A percentile compares a stretch with the other conserved stretches of the same genome.
These are phyloP conservation scores for Termitomyces sp. DNA, from an alignment of 768 basidiomycete genomes.

Conservation along the genomic window DNA sequence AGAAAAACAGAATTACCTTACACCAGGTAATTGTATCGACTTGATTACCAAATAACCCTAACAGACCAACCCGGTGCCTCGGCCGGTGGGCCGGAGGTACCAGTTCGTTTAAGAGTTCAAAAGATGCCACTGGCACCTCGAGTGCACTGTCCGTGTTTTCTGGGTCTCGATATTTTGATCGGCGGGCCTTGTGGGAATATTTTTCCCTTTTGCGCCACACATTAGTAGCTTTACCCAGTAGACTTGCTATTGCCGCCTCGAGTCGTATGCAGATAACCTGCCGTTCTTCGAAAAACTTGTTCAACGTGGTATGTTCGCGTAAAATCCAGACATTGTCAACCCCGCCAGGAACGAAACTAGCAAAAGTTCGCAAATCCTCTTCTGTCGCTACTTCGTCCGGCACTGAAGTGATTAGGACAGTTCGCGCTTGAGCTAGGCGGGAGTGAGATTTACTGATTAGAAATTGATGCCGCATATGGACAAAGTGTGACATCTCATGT, in stretches of 20 bases:
- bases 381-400: conserved; percentile 52
- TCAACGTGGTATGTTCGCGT: conserved; percentile 44
- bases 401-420: conserved; percentile 64
- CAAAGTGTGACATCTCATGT: conserved; percentile 54
- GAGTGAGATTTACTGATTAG: conserved; percentile 59
- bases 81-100: background rate
- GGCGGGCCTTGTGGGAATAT: background rate
- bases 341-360: conserved; percentile 67
- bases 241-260: conserved; percentile 48
- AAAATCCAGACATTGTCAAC: conserved; percentile 68
- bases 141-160: background rate
- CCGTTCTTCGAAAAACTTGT: conserved; percentile 39
- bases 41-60: background rate
- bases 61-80: background rate
- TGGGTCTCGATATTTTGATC: background rate
- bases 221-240: background rate
- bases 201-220: background rate
- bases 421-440: conserved; percentile 58
- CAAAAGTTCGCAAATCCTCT: conserved; percentile 44
- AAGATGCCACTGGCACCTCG: background rate
- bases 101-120: background rate
- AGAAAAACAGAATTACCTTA: background rate
- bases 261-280: conserved; percentile 47
- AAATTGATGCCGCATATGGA: conserved; percentile 54
- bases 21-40: conserved; percentile 1